phyloP scores from a whole-genome alignment of 306 rosid genomes.

The Senna siamea region DNA sequence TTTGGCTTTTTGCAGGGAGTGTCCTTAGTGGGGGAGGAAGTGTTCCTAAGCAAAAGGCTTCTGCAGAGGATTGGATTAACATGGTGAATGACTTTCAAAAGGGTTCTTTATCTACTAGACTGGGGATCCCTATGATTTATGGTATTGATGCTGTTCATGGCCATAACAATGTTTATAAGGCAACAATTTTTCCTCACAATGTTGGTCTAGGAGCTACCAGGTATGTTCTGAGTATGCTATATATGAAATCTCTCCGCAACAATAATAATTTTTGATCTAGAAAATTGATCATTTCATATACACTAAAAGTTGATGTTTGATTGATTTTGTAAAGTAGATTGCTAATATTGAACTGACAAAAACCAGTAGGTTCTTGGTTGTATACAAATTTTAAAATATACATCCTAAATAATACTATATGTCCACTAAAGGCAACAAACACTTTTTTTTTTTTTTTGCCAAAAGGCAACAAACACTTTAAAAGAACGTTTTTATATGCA shows the following conservation, averaged over 20 bases:
- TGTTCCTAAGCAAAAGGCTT: conserved; percentile 49
- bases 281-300: too few species aligned
- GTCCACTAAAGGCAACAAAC: not conserved
- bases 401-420: not conserved
- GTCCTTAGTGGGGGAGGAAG: conserved; percentile 63
- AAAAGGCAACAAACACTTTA: not conserved
- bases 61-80: conserved; percentile 55
- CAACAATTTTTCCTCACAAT: conserved; percentile 60
- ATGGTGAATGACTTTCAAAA: conserved; percentile 58
- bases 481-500: not conserved
- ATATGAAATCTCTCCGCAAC: not conserved
- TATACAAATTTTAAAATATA: not conserved
- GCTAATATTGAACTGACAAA: not conserved
- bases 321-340: too few species aligned
- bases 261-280: not conserved
- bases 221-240: conserved; percentile 7
- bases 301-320: not conserved
- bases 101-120: conserved; percentile 52
- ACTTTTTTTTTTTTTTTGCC: too few species aligned
- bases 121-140: conserved; percentile 58
- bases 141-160: conserved; percentile 68
- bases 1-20: conserved; percentile 45
- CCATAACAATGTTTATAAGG: conserved; percentile 47
- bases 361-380: not conserved
- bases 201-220: conserved; percentile 64